Evolutionary conservation across 768 basidiomycete genomes (phyloP).

Genomic region (Sporobolomyces roseus): DNA sequence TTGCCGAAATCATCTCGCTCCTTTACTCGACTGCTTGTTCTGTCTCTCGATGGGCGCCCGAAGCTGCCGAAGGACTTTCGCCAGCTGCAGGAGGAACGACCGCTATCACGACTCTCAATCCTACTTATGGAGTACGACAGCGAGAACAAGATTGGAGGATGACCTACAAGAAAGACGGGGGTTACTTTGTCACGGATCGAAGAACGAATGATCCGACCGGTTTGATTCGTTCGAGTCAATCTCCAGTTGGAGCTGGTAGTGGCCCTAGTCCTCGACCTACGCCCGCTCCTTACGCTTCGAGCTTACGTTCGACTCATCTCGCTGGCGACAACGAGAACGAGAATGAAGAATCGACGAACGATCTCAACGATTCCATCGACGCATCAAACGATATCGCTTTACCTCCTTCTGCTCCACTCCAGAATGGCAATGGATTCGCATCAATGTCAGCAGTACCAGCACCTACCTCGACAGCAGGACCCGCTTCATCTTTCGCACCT

Average conservation of each 20-base stretch:
- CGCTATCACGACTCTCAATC: slow-evolving; percentile 37
- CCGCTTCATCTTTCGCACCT: neutral
- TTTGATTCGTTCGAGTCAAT: slow-evolving; percentile 18
- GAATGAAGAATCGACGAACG: neutral
- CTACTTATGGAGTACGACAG: slow-evolving; percentile 38
- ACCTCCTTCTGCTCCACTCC: neutral
- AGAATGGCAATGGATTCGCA: no score
- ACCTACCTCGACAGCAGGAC: neutral
- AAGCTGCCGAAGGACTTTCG: slow-evolving; percentile 35
- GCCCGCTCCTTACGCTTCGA: slow-evolving; percentile 24
- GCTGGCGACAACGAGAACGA: neutral
- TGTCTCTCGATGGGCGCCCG: slow-evolving; percentile 36
- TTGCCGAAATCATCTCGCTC: slow-evolving; percentile 43
- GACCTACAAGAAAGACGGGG: slow-evolving; percentile 31
- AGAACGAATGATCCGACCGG: slow-evolving; percentile 27
- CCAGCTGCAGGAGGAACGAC: slow-evolving; percentile 28
- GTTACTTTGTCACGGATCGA: slow-evolving; percentile 31
- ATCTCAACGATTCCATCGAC: neutral
- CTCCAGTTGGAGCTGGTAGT: slow-evolving; percentile 3
- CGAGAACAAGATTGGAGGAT: slow-evolving; percentile 41
- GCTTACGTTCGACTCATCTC: slow-evolving; percentile 35
- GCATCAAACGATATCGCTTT: no score
- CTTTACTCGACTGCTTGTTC: slow-evolving; percentile 39
- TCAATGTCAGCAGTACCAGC: neutral
- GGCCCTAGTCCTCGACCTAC: slow-evolving; percentile 1